Conservation (phyloP, 129 eudicot genomes). For the Ambrosia artemisiifolia region DNA sequence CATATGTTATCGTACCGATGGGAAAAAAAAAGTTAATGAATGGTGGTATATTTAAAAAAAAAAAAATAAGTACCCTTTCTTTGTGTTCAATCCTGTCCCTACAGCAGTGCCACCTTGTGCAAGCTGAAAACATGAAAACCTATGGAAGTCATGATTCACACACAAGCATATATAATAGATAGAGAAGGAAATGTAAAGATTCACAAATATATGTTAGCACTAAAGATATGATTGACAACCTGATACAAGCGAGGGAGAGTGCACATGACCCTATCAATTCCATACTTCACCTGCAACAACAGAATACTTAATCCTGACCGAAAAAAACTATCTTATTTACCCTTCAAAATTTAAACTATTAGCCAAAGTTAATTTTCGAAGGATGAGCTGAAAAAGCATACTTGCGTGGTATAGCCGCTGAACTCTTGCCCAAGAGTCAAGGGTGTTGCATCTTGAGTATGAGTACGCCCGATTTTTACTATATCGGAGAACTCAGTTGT, state of each 20-base stretch:
- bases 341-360: conserved; percentile 1
- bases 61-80: conserved; percentile 69
- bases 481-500: conserved; percentile 83
- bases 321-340: too few relatives aligned
- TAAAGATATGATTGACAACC: conserved; percentile 36
- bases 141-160: conserved; percentile 19
- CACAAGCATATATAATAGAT: neutral
- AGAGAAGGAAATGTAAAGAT: too few relatives aligned
- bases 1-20: neutral
- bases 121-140: conserved; percentile 55
- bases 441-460: conserved; percentile 98
- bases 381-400: conserved; percentile 30
- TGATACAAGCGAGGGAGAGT: conserved; percentile 95
- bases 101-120: conserved; percentile 99
- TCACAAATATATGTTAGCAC: neutral
- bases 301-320: neutral
- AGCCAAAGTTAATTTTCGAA: neutral
- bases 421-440: conserved; percentile 99
- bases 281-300: conserved; percentile 81
- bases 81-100: conserved; percentile 96
- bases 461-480: conserved; percentile 94
- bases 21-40: neutral
- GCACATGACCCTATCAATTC: conserved; percentile 72
- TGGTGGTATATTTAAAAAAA: neutral
- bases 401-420: conserved; percentile 97